Evolutionary conservation across 306 rosid genomes (phyloP).

Genomic region (Benincasa hispida): DNA sequence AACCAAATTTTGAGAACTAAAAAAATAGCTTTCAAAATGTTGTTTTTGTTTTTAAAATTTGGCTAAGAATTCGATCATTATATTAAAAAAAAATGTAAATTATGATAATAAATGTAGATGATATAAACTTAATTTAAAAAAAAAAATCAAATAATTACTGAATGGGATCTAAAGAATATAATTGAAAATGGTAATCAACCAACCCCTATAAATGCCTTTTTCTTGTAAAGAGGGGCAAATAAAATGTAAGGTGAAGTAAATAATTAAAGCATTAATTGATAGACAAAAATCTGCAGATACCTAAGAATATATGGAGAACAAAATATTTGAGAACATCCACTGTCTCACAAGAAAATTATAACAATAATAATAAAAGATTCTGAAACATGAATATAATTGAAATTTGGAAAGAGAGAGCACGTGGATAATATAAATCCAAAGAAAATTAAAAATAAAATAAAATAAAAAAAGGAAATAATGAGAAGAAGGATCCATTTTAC

Average conservation of each 20-base stretch:
- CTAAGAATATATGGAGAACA: slow-evolving; percentile 3
- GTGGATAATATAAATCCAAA: neutral
- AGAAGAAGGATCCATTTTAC: slow-evolving; percentile 32
- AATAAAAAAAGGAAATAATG: neutral
- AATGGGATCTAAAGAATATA: too few relatives aligned
- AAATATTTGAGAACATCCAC: neutral
- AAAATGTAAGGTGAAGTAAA: neutral
- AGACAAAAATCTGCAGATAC: neutral
- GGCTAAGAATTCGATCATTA: too few relatives aligned
- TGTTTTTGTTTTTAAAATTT: too few relatives aligned
- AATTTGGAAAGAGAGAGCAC: neutral
- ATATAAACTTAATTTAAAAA: too few relatives aligned
- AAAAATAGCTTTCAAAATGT: too few relatives aligned
- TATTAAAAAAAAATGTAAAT: too few relatives aligned
- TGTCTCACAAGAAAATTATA: neutral
- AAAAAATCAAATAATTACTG: too few relatives aligned
- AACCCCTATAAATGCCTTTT: too few relatives aligned
- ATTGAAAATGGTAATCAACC: too few relatives aligned
- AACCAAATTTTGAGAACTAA: too few relatives aligned
- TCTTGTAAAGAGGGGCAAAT: neutral
- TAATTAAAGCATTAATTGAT: neutral
- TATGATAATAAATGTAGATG: too few relatives aligned
- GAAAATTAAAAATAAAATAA: neutral
- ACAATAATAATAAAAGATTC: neutral
- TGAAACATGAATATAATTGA: neutral